A percentile compares a stretch with the other conserved stretches of the same genome.
Conservation (phyloP, 169 alveolate species). For the Plasmodium gaboni region DNA sequence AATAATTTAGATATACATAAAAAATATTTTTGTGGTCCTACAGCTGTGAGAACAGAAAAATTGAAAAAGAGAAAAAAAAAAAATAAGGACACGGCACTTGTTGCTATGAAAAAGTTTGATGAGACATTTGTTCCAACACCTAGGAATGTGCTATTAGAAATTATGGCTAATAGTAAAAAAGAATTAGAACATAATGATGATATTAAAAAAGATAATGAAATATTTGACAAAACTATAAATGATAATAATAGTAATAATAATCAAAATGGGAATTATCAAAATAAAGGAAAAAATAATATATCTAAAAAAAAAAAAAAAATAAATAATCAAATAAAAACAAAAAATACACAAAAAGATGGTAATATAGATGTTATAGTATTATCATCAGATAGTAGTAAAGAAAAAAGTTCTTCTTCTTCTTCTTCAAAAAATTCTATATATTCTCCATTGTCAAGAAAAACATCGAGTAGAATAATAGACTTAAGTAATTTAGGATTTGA, state of each 20-base stretch:
- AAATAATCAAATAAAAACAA: background rate
- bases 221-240: background rate
- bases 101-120: conserved; percentile 55
- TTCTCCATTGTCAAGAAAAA: conserved; percentile 63
- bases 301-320: background rate
- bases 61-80: conserved; percentile 88
- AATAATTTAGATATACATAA: conserved; percentile 88
- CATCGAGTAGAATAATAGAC: conserved; percentile 68
- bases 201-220: conserved; percentile 38
- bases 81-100: conserved; percentile 74
- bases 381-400: conserved; percentile 6
- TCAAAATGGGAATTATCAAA: background rate
- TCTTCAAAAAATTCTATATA: conserved; percentile 22
- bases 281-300: background rate
- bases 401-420: background rate
- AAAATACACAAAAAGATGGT: background rate
- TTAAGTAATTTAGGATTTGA: conserved; percentile 67
- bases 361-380: conserved; percentile 6
- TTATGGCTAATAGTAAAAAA: conserved; percentile 77
- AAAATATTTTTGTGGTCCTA: conserved; percentile 93
- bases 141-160: conserved; percentile 75
- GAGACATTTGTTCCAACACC: conserved; percentile 82
- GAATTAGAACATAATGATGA: conserved; percentile 37
- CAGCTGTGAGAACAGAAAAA: conserved; percentile 90
- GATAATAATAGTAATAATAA: background rate